These are phyloP conservation scores for Penicillium corylophilum DNA, from an alignment of 2,329 filamentous ascomycete genomes.

Conservation along the genomic window DNA sequence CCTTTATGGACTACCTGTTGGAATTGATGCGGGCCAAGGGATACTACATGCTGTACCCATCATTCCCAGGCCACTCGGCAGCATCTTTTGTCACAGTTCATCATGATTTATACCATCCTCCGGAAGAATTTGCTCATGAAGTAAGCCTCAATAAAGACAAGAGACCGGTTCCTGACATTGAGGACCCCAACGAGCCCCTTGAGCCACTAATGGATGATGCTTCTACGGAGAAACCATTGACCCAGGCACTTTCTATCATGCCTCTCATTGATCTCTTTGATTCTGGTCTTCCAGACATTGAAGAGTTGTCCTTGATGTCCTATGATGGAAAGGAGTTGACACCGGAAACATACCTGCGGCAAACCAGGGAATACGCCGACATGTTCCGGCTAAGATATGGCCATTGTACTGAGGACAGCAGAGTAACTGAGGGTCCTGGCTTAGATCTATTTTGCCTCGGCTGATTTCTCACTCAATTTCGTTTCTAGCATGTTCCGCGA, in stretches of 20 bases:
- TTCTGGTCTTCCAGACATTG: conserved; percentile 49
- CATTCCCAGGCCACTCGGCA: conserved; percentile 48
- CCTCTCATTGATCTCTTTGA: conserved; percentile 49
- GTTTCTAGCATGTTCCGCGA: background rate
- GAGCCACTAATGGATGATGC: conserved; percentile 17
- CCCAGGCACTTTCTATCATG: conserved; percentile 48
- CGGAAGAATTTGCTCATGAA: conserved; percentile 60
- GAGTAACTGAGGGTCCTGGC: conserved; percentile 37
- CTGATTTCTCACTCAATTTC: conserved; percentile 2
- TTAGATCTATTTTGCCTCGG: conserved; percentile 66
- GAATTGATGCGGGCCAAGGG: conserved; percentile 73
- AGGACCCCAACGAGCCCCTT: conserved; percentile 19
- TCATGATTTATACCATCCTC: conserved; percentile 68
- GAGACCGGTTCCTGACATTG: conserved; percentile 2
- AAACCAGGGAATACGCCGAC: conserved; percentile 54
- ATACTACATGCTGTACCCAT: conserved; percentile 79
- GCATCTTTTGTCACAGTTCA: conserved; percentile 70
- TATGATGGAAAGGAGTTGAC: conserved; percentile 57
- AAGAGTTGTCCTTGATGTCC: conserved; percentile 58
- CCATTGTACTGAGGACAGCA: conserved; percentile 55
- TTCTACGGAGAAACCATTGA: conserved; percentile 26
- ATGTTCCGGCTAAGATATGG: conserved; percentile 66
- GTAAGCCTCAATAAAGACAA: conserved; percentile 1
- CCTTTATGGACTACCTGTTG: conserved; percentile 76
- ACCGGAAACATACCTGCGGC: conserved; percentile 40